A percentile compares a stretch with the other conserved stretches of the same genome.
Evolutionary conservation across 2,329 filamentous ascomycete genomes (phyloP).

Genomic region (Xylariaceae sp.): DNA sequence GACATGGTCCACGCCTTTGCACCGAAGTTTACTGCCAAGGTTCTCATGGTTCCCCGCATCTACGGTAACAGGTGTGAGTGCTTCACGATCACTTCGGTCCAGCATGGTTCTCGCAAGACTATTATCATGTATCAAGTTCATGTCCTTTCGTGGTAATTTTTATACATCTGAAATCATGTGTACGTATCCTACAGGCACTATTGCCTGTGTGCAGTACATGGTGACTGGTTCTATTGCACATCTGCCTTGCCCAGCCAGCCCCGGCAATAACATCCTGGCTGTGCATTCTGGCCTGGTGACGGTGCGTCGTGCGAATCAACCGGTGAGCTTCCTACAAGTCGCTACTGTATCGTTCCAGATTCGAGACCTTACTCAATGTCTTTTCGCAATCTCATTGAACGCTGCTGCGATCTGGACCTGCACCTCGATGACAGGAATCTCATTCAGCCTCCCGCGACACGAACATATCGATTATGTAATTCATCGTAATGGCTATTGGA

Average conservation of each 20-base stretch:
- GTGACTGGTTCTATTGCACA: no score
- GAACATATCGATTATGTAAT: constrained; percentile 23
- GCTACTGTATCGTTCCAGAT: background rate
- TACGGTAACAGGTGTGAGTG: constrained; percentile 22
- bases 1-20: no score
- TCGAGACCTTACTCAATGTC: constrained; percentile 21
- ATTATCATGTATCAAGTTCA: no score
- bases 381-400: constrained; percentile 26
- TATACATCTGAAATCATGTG: no score
- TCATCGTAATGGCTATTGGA: constrained; percentile 24
- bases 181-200: no score
- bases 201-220: no score
- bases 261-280: no score
- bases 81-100: constrained; percentile 34
- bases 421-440: constrained; percentile 10
- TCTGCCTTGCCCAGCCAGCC: constrained; percentile 28
- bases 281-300: constrained; percentile 24
- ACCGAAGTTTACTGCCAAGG: no score
- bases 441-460: constrained; percentile 14
- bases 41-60: background rate
- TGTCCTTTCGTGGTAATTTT: no score
- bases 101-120: no score
- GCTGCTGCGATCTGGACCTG: constrained; percentile 19
- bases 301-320: constrained; percentile 28
- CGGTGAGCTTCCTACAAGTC: constrained; percentile 2